Base-by-base conservation (phyloP, 306 rosid species). In the Casuarina cunninghamiana region DNA sequence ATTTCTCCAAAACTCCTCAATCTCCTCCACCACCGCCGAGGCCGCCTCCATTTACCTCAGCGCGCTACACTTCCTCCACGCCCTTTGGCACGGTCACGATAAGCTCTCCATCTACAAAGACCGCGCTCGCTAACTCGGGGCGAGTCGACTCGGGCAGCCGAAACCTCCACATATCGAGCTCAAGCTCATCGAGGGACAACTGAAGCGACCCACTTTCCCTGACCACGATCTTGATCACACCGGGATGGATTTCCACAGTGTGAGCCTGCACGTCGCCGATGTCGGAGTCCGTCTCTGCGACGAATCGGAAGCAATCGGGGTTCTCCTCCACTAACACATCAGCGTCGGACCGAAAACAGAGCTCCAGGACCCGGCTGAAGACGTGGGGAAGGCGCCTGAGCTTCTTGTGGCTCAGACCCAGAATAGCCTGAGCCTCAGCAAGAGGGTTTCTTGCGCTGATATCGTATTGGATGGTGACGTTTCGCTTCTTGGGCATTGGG, bases 81-180 rank as follows among this genome's bases (percentile, higher is more conserved):
- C 83, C 90, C 80, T 96, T 93, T 0, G 99, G 99, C 84, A 96
- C 98, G 35, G 96, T 96, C 54, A 96, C 99, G 10, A 96, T 84
- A 44, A 96, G 97, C 79, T 93, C 99, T 0, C 99, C 99, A 11
- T 91, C 91, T 0, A 85, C 92, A 32, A 91, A 90, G 6, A 86
- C 93, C 13, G 97, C 99, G 44, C 96, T 96, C 0, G 97, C 99
- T 3, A 91, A 92, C 83, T 96, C 99, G 12, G 99, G 99, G 79
- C 84, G 72, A 2, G 99, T 96, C 16, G 97, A 84, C 69, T 93
- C 98, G 35, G 99, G 99, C 75, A 96, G 83, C 75, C 99, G 86
- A 37, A 96, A 93, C 91, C 99, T 89, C 99, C 99, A 96, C 89
- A 91, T 75, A 26, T 96, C 99, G 7, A 96, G 91, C 70, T 96